Evolutionary conservation across 1,139 yeast genomes (phyloP).

Genomic region (Lodderomyces margitis): DNA sequence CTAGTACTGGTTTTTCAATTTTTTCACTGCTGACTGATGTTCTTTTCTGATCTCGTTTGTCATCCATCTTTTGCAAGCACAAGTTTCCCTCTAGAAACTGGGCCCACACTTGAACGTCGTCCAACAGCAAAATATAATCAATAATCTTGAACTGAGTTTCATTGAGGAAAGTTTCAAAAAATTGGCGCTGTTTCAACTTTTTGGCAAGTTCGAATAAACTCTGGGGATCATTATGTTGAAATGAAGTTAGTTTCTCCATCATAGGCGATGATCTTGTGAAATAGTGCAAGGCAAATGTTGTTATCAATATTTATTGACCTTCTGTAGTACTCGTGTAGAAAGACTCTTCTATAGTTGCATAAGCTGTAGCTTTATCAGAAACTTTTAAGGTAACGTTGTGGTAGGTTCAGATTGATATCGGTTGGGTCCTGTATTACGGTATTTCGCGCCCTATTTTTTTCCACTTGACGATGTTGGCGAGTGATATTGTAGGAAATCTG

Average conservation of each 20-base stretch:
- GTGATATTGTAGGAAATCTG: not conserved
- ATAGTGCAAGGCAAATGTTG: too few species aligned
- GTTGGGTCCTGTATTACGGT: too few species aligned
- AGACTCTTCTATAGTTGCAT: too few species aligned
- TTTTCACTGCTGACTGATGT: conserved; percentile 1
- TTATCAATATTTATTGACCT: not conserved
- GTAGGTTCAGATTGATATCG: too few species aligned
- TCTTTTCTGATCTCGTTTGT: not conserved
- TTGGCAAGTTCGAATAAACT: conserved; percentile 49
- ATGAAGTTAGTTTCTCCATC: conserved; percentile 46
- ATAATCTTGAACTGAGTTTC: conserved; percentile 61
- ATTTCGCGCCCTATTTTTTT: not conserved
- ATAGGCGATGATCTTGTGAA: not conserved
- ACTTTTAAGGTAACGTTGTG: too few species aligned
- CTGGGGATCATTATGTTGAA: conserved; percentile 39
- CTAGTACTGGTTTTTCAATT: conserved; percentile 9
- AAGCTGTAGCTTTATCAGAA: too few species aligned
- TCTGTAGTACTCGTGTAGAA: too few species aligned
- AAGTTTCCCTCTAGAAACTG: conserved; percentile 55
- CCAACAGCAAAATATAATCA: conserved; percentile 34
- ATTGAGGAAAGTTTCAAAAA: conserved; percentile 59
- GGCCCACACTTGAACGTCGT: conserved; percentile 45
- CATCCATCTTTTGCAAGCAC: conserved; percentile 21
- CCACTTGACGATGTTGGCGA: not conserved
- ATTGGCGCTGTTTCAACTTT: conserved; percentile 37